A percentile compares a stretch with the other conserved stretches of the same genome.
Evolutionary conservation across 345 rosid species (phyloP).

Genomic region (Gynandropsis gynandra): DNA sequence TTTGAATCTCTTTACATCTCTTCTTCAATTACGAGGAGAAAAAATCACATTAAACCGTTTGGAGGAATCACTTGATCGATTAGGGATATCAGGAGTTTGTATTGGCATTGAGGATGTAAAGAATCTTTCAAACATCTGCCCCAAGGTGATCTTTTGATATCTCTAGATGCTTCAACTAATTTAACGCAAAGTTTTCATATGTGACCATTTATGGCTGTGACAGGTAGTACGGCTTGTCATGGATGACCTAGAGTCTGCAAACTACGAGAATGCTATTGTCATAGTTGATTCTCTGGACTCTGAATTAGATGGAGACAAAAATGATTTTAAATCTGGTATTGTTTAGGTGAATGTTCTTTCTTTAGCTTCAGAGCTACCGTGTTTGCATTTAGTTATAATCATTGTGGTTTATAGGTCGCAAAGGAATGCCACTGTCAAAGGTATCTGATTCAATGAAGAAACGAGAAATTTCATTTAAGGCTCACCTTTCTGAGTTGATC

Average conservation of each 20-base stretch:
- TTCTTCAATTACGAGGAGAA: slow-evolving; percentile 34
- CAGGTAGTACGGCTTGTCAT: slow-evolving; percentile 57
- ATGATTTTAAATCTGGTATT: slow-evolving; percentile 31
- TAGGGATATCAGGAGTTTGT: slow-evolving; percentile 42
- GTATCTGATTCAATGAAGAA: slow-evolving; percentile 50
- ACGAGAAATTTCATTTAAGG: slow-evolving; percentile 55
- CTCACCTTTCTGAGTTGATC: slow-evolving; percentile 39
- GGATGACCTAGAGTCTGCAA: slow-evolving; percentile 29
- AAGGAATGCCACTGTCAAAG: slow-evolving; percentile 38
- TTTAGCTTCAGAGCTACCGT: slow-evolving; percentile 18
- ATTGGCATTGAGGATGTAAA: slow-evolving; percentile 49
- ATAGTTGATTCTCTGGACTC: slow-evolving; percentile 37
- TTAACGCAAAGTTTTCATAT: slow-evolving; percentile 8
- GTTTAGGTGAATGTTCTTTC: slow-evolving; percentile 8
- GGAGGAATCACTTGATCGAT: slow-evolving; percentile 44
- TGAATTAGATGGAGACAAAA: slow-evolving; percentile 28
- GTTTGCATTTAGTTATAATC: slow-evolving; percentile 17
- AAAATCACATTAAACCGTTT: slow-evolving; percentile 31
- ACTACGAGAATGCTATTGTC: slow-evolving; percentile 37
- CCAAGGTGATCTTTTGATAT: slow-evolving; percentile 44
- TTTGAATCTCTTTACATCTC: slow-evolving; percentile 47
- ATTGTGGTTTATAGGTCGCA: slow-evolving; percentile 37
- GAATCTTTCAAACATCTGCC: slow-evolving; percentile 60
- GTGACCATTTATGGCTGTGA: slow-evolving; percentile 24
- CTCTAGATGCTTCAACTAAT: neutral